A percentile compares a stretch with the other conserved stretches of the same genome.
These are phyloP conservation scores for Pyrenochaeta sp. DNA, from an alignment of 2,329 filamentous ascomycete species.

Conservation along the genomic window DNA sequence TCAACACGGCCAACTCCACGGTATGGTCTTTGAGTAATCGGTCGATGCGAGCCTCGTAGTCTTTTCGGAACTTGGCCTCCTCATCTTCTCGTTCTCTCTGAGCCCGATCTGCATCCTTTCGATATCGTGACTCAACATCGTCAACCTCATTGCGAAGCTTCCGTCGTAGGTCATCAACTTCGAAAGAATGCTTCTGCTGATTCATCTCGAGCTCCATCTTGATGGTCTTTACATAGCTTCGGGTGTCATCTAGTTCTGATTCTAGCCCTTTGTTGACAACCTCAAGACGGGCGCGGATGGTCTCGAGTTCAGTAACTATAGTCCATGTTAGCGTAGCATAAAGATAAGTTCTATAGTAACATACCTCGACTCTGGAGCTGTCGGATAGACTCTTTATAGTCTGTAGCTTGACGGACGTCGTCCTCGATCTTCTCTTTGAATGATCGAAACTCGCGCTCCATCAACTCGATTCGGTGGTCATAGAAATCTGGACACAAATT, in stretches of 20 bases:
- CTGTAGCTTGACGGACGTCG: slow-evolving; percentile 71
- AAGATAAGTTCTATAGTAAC: slow-evolving; percentile 34
- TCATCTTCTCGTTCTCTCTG: slow-evolving; percentile 59
- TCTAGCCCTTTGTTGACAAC: slow-evolving; percentile 65
- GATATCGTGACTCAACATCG: slow-evolving; percentile 61
- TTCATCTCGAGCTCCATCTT: slow-evolving; percentile 61
- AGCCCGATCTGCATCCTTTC: slow-evolving; percentile 64
- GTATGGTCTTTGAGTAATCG: slow-evolving; percentile 67
- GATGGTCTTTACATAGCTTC: slow-evolving; percentile 58
- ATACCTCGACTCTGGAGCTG: slow-evolving; percentile 77
- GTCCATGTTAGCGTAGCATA: slow-evolving; percentile 3
- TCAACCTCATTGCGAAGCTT: slow-evolving; percentile 66
- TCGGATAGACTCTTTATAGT: slow-evolving; percentile 76
- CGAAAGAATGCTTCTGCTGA: slow-evolving; percentile 59
- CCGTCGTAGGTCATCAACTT: slow-evolving; percentile 60
- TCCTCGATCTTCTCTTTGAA: slow-evolving; percentile 76
- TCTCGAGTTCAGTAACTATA: slow-evolving; percentile 65
- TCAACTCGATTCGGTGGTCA: slow-evolving; percentile 75
- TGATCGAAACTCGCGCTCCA: slow-evolving; percentile 75
- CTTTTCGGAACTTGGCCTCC: slow-evolving; percentile 51
- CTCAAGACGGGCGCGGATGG: slow-evolving; percentile 58
- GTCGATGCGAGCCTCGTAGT: slow-evolving; percentile 63
- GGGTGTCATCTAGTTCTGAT: slow-evolving; percentile 71
- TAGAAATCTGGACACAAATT: slow-evolving; percentile 75
- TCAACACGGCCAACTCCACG: slow-evolving; percentile 71